A percentile compares a stretch with the other conserved stretches of the same genome.
Evolutionary conservation across 345 rosid species (phyloP).

Genomic region (Euphorbia tirucalli): DNA sequence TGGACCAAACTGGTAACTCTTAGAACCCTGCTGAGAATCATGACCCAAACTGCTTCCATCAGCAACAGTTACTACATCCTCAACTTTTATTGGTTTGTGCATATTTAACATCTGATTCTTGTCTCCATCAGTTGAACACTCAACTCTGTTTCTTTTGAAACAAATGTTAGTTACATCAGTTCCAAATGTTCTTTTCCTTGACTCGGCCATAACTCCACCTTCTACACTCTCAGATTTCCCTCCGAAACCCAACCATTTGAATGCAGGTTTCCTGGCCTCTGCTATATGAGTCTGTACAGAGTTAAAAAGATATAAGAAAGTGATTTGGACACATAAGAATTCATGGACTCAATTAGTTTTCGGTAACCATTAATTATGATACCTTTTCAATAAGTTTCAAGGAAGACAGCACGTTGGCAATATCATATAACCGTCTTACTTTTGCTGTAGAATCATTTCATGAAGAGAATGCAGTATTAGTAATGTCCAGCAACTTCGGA

Average conservation of each 20-base stretch:
- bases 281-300: constrained; percentile 31
- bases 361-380: not conserved
- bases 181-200: constrained; percentile 33
- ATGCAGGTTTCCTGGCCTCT: constrained; percentile 35
- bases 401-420: constrained; percentile 37
- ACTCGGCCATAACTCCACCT: not conserved
- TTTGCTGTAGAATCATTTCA: constrained; percentile 26
- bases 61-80: constrained; percentile 1
- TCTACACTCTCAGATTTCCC: constrained; percentile 9
- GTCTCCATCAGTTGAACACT: constrained; percentile 7
- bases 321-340: not conserved
- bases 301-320: not conserved
- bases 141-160: constrained; percentile 23
- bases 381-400: constrained; percentile 33
- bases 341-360: not conserved
- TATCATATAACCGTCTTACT: constrained; percentile 36
- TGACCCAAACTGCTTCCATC: constrained; percentile 10
- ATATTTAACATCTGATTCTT: constrained; percentile 29
- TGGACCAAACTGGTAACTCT: constrained; percentile 31
- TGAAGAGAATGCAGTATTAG: not conserved
- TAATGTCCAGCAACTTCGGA: not conserved
- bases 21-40: constrained; percentile 20
- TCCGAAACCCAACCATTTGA: constrained; percentile 30
- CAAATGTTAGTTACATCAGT: constrained; percentile 28
- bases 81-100: constrained; percentile 26